Conservation (phyloP, 2,329 filamentous ascomycete species). For the Xylaria sp. region DNA sequence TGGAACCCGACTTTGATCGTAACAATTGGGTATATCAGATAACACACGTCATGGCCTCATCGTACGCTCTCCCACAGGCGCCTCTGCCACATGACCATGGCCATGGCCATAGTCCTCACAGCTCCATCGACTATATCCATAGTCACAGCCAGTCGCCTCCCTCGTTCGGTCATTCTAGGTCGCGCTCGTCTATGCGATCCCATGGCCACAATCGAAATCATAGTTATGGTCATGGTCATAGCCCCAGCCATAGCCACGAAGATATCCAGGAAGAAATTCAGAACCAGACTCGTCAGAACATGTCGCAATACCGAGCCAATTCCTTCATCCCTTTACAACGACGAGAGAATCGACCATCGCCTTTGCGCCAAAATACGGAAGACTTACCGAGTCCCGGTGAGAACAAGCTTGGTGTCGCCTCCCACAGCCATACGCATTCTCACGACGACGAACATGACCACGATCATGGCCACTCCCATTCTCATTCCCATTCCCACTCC, state of each 20-base stretch:
- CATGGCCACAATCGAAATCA: conserved; percentile 49
- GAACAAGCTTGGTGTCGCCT: conserved; percentile 33
- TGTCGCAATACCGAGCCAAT: conserved; percentile 51
- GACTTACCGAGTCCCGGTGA: conserved; percentile 41
- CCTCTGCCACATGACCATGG: conserved; percentile 57
- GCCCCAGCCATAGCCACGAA: conserved; percentile 23
- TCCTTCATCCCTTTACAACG: conserved; percentile 49
- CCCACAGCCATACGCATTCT: conserved; percentile 39
- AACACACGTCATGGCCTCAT: conserved; percentile 58
- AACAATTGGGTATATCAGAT: conserved; percentile 6
- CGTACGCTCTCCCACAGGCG: conserved; percentile 65
- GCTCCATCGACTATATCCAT: conserved; percentile 53
- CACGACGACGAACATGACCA: conserved; percentile 43
- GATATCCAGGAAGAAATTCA: conserved; percentile 44
- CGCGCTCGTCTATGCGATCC: conserved; percentile 45
- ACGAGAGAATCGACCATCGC: conserved; percentile 51
- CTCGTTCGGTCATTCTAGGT: conserved; percentile 55
- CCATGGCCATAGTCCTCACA: conserved; percentile 48
- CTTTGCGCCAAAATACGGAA: conserved; percentile 47
- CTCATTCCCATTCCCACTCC: conserved; percentile 43
- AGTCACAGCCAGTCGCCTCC: conserved; percentile 53
- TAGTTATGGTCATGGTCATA: conserved; percentile 36
- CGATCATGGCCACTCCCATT: conserved; percentile 34
- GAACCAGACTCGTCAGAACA: conserved; percentile 43
- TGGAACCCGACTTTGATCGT: neutral